phyloP scores from a whole-genome alignment of 208 protist genomes.

The Trypanosomatidae sp. region DNA sequence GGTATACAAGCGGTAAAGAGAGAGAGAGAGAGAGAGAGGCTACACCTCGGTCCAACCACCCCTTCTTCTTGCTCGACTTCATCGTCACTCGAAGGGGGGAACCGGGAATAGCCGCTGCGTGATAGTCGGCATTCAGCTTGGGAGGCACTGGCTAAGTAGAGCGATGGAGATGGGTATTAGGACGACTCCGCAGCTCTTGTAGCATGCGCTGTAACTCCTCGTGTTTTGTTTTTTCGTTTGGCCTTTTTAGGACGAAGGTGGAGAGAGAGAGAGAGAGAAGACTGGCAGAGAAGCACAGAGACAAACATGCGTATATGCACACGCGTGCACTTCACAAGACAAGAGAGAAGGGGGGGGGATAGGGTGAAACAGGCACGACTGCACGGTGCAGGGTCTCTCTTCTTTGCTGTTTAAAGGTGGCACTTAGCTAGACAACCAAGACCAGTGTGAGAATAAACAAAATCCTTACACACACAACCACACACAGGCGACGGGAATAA shows the following conservation, averaged over 20 bases:
- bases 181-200: background rate
- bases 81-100: background rate
- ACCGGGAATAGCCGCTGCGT: background rate
- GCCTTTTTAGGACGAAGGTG: background rate
- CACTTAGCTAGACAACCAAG: constrained; percentile 2
- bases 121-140: background rate
- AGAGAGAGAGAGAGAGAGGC: background rate
- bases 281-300: background rate
- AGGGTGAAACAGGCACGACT: background rate
- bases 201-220: background rate
- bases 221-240: background rate
- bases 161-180: background rate
- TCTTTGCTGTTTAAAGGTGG: constrained; percentile 1
- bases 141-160: background rate
- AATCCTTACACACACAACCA: background rate
- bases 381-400: background rate
- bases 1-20: background rate
- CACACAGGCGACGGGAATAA: background rate
- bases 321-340: background rate
- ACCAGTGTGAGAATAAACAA: background rate
- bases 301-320: background rate
- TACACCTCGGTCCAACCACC: background rate
- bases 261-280: background rate
- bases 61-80: background rate
- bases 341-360: background rate